Evolutionary conservation across 257 asterid genomes (phyloP).

Genomic region (Primulina tabacum): DNA sequence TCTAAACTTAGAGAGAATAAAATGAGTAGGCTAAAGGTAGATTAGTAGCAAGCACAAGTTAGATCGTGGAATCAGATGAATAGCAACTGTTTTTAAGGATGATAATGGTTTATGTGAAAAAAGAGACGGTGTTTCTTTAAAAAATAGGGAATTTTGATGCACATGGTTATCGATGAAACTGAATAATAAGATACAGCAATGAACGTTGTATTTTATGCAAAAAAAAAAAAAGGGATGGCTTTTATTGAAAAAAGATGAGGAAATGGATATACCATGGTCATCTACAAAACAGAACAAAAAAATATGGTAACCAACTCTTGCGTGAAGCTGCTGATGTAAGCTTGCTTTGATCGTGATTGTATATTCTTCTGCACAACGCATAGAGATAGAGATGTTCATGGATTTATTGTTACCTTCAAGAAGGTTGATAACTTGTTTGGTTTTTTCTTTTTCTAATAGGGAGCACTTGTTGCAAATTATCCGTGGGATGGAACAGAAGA

Average conservation of each 20-base stretch:
- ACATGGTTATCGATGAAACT: background rate
- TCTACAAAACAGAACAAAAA: background rate
- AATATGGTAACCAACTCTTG: background rate
- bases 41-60: background rate
- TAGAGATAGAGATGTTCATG: background rate
- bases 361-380: background rate
- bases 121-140: too few relatives aligned
- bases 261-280: background rate
- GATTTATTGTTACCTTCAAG: background rate
- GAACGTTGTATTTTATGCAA: too few relatives aligned
- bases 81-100: background rate
- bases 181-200: too few relatives aligned
- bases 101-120: background rate
- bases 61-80: too few relatives aligned
- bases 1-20: background rate
- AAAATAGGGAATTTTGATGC: background rate
- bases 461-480: conserved; percentile 95
- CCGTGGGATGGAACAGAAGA: conserved; percentile 97
- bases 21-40: background rate
- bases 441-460: conserved; percentile 38
- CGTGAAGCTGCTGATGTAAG: background rate
- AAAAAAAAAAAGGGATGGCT: too few relatives aligned
- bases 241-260: too few relatives aligned
- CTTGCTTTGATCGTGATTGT: background rate
- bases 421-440: conserved; percentile 3